Evolutionary conservation across 768 basidiomycete species (phyloP).

Genomic region (Antrodiella citrinella): DNA sequence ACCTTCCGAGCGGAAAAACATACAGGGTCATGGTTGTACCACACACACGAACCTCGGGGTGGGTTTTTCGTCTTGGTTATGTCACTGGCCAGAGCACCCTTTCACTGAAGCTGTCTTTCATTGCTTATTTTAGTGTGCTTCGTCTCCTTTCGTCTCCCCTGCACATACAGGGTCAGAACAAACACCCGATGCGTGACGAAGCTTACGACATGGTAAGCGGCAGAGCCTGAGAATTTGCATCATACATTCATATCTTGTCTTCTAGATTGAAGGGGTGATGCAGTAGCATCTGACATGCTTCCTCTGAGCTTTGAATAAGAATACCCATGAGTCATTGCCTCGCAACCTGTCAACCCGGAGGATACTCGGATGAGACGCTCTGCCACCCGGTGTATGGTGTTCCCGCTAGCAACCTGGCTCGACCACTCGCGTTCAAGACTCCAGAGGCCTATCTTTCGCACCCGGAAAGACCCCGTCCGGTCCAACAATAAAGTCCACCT

Average conservation of each 20-base stretch:
- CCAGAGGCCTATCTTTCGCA: too few species aligned
- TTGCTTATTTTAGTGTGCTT: slow-evolving; percentile 23
- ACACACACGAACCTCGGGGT: slow-evolving; percentile 33
- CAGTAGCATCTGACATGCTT: slow-evolving; percentile 4
- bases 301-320: background rate
- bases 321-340: slow-evolving; percentile 1
- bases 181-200: slow-evolving; percentile 15
- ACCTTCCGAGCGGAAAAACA: slow-evolving; percentile 37
- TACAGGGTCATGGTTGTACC: slow-evolving; percentile 37
- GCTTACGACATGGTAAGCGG: slow-evolving; percentile 21
- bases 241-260: slow-evolving; percentile 4
- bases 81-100: too few species aligned
- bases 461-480: slow-evolving; percentile 28
- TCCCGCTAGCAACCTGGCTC: slow-evolving; percentile 2
- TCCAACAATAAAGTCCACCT: slow-evolving; percentile 53
- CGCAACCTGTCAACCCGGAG: slow-evolving; percentile 4
- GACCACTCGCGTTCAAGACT: background rate
- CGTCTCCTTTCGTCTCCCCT: slow-evolving; percentile 33
- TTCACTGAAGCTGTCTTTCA: background rate
- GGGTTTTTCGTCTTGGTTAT: slow-evolving; percentile 13
- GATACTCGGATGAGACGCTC: slow-evolving; percentile 7
- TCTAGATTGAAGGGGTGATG: slow-evolving; percentile 14
- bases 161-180: slow-evolving; percentile 8
- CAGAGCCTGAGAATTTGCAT: background rate
- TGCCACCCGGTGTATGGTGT: slow-evolving; percentile 2